Conservation (phyloP, 768 basidiomycete genomes). For the Lentinula raphanica region DNA sequence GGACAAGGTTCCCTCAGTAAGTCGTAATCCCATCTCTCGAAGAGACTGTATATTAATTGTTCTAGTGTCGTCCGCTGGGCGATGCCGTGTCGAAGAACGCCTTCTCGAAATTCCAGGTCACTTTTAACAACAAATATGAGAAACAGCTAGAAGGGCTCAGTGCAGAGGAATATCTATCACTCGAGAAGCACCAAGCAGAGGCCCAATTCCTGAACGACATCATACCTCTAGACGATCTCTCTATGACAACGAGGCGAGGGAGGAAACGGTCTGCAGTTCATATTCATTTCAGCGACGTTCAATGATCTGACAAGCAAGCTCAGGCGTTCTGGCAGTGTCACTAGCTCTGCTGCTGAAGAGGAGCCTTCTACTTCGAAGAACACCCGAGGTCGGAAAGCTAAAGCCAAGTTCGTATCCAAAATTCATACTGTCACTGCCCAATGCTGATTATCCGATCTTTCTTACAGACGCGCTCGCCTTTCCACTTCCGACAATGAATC, state of each 20-base stretch:
- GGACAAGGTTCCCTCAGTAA: conserved; percentile 51
- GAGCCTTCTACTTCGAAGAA: conserved; percentile 32
- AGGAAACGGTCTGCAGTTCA: conserved; percentile 44
- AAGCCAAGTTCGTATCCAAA: conserved; percentile 35
- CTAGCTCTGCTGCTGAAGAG: conserved; percentile 39
- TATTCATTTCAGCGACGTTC: neutral
- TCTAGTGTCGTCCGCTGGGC: conserved; percentile 17
- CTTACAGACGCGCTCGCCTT: conserved; percentile 46
- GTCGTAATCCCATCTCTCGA: conserved; percentile 14
- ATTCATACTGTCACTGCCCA: neutral
- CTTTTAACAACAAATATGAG: neutral
- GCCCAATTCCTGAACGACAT: conserved; percentile 68
- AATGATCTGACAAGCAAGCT: neutral
- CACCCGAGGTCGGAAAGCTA: conserved; percentile 27
- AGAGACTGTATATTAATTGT: conserved; percentile 32
- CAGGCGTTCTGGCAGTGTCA: conserved; percentile 58
- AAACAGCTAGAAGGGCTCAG: conserved; percentile 2
- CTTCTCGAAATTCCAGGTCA: neutral
- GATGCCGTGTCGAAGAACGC: conserved; percentile 2
- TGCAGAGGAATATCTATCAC: conserved; percentile 35
- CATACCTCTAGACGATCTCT: conserved; percentile 53
- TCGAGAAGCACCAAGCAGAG: conserved; percentile 63
- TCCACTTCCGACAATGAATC: conserved; percentile 45
- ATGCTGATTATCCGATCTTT: neutral
- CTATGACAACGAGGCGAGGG: conserved; percentile 33